phyloP scores from a whole-genome alignment of 768 basidiomycete genomes.

The Russula foetens region DNA sequence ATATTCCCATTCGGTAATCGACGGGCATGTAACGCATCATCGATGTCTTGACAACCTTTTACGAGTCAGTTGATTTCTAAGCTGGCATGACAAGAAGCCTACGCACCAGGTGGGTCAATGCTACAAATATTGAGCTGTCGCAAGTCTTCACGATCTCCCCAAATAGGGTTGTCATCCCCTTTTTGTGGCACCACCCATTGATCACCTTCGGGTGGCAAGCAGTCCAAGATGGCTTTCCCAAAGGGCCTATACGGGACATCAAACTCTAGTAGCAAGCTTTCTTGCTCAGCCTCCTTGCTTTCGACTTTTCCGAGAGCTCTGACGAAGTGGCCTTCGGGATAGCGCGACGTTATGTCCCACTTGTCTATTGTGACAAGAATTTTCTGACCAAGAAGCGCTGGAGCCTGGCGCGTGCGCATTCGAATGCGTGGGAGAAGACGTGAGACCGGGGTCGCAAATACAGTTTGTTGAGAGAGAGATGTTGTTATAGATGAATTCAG shows the following conservation, averaged over 20 bases:
- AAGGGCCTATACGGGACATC: conserved; percentile 96
- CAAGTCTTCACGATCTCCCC: conserved; percentile 85
- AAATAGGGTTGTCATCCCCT: conserved; percentile 39
- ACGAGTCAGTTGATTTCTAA: conserved; percentile 9
- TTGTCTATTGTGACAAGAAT: conserved; percentile 93
- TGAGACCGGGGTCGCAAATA: conserved; percentile 92
- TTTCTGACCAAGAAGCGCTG: conserved; percentile 81
- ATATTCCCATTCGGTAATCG: conserved; percentile 86
- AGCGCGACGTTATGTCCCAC: conserved; percentile 82
- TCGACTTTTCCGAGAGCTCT: conserved; percentile 85
- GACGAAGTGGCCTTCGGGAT: conserved; percentile 97
- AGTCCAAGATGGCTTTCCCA: conserved; percentile 89
- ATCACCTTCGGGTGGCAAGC: conserved; percentile 85
- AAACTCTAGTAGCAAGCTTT: conserved; percentile 86
- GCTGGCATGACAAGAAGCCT: not conserved
- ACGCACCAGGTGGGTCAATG: conserved; percentile 88
- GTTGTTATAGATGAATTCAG: conserved; percentile 70
- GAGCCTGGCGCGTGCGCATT: conserved; percentile 90
- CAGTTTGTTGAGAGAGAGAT: conserved; percentile 79
- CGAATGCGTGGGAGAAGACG: conserved; percentile 89
- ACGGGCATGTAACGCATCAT: conserved; percentile 92
- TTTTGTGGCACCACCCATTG: conserved; percentile 89
- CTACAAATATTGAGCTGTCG: conserved; percentile 84
- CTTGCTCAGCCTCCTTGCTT: conserved; percentile 94
- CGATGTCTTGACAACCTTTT: conserved; percentile 92